Base-by-base conservation (phyloP, 164 flowering plant species). In the Litsea cubeba region DNA sequence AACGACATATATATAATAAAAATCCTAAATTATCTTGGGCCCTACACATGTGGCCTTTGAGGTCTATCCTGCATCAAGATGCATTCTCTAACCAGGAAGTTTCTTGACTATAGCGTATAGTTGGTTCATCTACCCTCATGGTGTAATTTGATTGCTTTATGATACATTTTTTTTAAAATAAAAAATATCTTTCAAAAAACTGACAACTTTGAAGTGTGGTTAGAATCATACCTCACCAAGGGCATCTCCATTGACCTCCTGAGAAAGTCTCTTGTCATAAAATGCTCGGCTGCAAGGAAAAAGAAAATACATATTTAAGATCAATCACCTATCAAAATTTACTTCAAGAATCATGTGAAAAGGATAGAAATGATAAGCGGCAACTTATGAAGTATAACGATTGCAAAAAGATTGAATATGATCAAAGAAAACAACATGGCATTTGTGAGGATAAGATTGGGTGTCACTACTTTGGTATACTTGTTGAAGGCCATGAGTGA, bases 231-330 rank as follows among this genome's bases (percentile, higher is more conserved):
- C 82, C 64, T 81, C 83, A 12, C 83, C 83, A 62, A 81, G 35
- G 35, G 76, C 80, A 75, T 81, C 83, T 30, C 80, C 78, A 28
- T 28, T 70, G 54, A 81, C 83, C 72, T 81, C 83, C 67, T 81
- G 79, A 20, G 83, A 81, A 75, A 81, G 78, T 24, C 82, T 68
- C 51, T 35, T 80, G 76, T 71, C 65, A 57, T 25, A 71, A 23
- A 25, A 65, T 14, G 64, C 64, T 22, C 49, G 79, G 60, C 60
- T 54, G n/a, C 5, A 40, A 54, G 17, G 11, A 68, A 58, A 40
- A 62, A 54, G 20, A 54, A 54, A 54, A 14, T 54, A 40, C 10
- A 15, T 54, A 15, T 15, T 54, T 54, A 63, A 22, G 66, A 63
- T 20, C 66, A 22, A 11, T 63, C 22, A 20, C 3, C 22, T 22